Evolutionary conservation across 371 early-diverging fungal genomes (phyloP), one percentile per base, ranked within the genome.

Genomic region (Conidiobolus incongruus): DNA sequence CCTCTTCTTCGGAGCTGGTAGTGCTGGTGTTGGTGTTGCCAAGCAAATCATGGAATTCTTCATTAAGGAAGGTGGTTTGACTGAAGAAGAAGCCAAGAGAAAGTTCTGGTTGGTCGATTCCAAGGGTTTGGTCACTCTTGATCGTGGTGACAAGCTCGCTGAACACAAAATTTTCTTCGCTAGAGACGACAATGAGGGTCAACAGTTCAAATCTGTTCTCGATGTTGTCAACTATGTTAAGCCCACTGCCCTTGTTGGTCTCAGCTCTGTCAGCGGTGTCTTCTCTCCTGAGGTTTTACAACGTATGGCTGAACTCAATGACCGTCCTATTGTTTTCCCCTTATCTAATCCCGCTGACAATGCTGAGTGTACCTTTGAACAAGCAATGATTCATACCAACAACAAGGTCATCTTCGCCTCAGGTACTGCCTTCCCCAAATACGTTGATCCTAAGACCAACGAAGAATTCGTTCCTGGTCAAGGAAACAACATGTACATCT

Each of bases 401-500:
- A 73, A 81, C 53, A 61, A 68, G 37, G 87, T 81, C 7, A 68
- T 90, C 38, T 88, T 90, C 65, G 88, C 87, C 16, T 84, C 85
- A 3, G 92, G 92, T 37, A 89, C 92, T 2, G 86, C 82, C 6
- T 89, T 89, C 65, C 92, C 92, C 23, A 50, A 63, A 17, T 79
- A 75, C 52, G 63, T 53, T 1, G 56, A 72, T 15, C 68, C 77
- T 12, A 53, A 54, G 15, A 70, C 75, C 17, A 58, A 63, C 11
- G 52, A 63, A 32, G 46, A 64, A 13, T 54, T 56, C 17, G 53
- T 68, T 41, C 82, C 87, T 11, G 88, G 82, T 15, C 89, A 90
- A 65, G 90, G 87, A 40, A 88, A 87, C 65, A 89, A 89, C 64
- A 83, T 83, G 81, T 81, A 77, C 52, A 72, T 80, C 24, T 81